Conservation (phyloP, 352 stramenopile species). For the Phytophthora boehmeriae region DNA sequence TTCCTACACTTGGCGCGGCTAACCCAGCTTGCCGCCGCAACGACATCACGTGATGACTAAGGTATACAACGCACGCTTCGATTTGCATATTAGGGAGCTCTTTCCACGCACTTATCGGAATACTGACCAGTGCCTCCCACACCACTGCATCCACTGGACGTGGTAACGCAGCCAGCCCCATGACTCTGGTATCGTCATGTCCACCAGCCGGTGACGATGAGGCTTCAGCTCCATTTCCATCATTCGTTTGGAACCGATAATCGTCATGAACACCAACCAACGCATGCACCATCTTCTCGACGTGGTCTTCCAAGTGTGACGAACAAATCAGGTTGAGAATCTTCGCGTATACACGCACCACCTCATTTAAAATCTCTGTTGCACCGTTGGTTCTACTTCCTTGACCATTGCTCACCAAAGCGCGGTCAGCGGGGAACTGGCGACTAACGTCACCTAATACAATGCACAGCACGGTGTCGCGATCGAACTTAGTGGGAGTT, state of each 20-base stretch:
- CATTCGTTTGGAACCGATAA: conserved; percentile 66
- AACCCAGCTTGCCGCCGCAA: conserved; percentile 58
- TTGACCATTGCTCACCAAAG: conserved; percentile 17
- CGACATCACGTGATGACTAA: conserved; percentile 66
- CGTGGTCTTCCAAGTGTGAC: conserved; percentile 73
- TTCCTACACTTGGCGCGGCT: conserved; percentile 3
- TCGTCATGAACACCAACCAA: conserved; percentile 83
- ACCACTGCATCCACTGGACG: conserved; percentile 65
- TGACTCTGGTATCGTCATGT: conserved; percentile 9
- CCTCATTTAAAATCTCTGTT: conserved; percentile 42
- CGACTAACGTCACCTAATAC: conserved; percentile 72
- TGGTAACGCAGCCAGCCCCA: conserved; percentile 33
- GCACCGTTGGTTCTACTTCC: conserved; percentile 24
- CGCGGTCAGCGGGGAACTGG: conserved; percentile 57
- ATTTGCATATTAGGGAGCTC: conserved; percentile 47
- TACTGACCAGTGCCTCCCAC: conserved; percentile 69
- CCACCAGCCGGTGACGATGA: conserved; percentile 8
- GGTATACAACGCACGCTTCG: conserved; percentile 54
- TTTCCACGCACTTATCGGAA: conserved; percentile 57
- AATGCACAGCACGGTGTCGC: conserved; percentile 81
- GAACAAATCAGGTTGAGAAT: conserved; percentile 72
- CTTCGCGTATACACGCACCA: conserved; percentile 77
- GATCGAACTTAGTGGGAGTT: conserved; percentile 76
- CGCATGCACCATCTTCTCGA: conserved; percentile 82
- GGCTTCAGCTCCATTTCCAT: conserved; percentile 12